These are phyloP conservation scores for Dendrothele bispora DNA, from an alignment of 768 basidiomycete species.

Conservation along the genomic window DNA sequence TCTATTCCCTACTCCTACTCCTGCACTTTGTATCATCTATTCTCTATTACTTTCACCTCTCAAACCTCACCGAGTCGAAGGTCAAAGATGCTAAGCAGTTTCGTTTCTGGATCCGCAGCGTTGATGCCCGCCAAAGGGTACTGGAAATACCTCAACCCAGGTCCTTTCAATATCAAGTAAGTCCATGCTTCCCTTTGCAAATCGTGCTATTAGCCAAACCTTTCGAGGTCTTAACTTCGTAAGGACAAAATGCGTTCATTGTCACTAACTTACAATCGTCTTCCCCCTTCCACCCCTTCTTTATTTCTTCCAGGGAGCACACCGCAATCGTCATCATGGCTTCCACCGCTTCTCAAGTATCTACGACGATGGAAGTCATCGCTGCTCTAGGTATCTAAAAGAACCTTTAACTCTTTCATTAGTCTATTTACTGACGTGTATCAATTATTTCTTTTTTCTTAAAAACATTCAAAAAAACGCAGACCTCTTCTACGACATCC, in stretches of 20 bases:
- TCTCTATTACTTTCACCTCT: no score
- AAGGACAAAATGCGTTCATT: no score
- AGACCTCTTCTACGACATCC: conserved; percentile 55
- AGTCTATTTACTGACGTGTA: no score
- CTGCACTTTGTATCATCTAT: neutral
- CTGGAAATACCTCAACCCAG: conserved; percentile 53
- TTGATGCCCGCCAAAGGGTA: conserved; percentile 41
- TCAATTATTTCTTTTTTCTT: no score
- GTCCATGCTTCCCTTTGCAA: neutral
- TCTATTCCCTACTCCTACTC: neutral
- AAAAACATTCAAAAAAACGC: neutral
- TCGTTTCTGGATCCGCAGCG: conserved; percentile 17
- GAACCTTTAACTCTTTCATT: no score
- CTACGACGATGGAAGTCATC: conserved; percentile 52
- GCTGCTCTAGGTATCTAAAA: conserved; percentile 52
- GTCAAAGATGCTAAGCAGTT: no score
- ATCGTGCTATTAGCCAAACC: no score
- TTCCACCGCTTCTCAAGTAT: conserved; percentile 51
- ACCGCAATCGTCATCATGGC: conserved; percentile 57
- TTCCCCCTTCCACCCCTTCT: no score
- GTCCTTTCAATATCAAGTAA: conserved; percentile 58
- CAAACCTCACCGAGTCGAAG: no score
- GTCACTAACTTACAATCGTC: no score
- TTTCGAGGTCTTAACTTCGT: no score
- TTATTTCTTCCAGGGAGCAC: conserved; percentile 46